These are phyloP conservation scores for Suillus occidentalis DNA, from an alignment of 768 basidiomycete genomes.

Conservation along the genomic window DNA sequence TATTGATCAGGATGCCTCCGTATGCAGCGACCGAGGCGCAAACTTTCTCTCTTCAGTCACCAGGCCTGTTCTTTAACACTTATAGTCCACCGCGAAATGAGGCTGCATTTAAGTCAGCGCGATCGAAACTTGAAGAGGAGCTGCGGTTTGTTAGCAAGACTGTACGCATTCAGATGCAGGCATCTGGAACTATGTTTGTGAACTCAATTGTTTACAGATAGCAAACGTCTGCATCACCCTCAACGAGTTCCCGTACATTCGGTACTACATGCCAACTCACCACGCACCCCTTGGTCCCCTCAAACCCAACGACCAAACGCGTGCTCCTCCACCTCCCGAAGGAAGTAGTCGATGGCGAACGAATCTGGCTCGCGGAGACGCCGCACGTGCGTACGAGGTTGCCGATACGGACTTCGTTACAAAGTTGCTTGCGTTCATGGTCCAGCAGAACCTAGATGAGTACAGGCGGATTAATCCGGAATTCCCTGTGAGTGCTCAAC, in stretches of 20 bases:
- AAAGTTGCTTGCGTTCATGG: slow-evolving; percentile 80
- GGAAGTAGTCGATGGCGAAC: slow-evolving; percentile 74
- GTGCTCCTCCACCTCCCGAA: slow-evolving; percentile 67
- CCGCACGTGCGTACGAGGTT: slow-evolving; percentile 65
- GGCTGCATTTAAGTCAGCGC: slow-evolving; percentile 60
- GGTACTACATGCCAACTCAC: slow-evolving; percentile 85
- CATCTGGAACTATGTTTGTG: neutral
- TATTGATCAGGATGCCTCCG: slow-evolving; percentile 15
- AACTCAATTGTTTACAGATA: slow-evolving; percentile 48
- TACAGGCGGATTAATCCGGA: slow-evolving; percentile 84
- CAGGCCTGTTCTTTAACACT: slow-evolving; percentile 82
- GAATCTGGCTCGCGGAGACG: slow-evolving; percentile 71
- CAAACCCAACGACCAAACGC: slow-evolving; percentile 61
- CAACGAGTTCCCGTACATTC: slow-evolving; percentile 89
- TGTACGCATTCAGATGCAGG: slow-evolving; percentile 36
- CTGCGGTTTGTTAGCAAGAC: slow-evolving; percentile 71
- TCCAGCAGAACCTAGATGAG: slow-evolving; percentile 84
- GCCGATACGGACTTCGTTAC: slow-evolving; percentile 77
- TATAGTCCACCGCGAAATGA: slow-evolving; percentile 83
- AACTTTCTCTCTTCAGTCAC: slow-evolving; percentile 76
- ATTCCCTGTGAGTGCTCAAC: slow-evolving; percentile 67
- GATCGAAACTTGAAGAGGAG: slow-evolving; percentile 85
- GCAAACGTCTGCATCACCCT: slow-evolving; percentile 86
- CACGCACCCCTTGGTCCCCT: slow-evolving; percentile 86
- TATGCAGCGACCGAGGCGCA: slow-evolving; percentile 79